phyloP scores from a whole-genome alignment of 306 rosid species.

The Styphnolobium japonicum region DNA sequence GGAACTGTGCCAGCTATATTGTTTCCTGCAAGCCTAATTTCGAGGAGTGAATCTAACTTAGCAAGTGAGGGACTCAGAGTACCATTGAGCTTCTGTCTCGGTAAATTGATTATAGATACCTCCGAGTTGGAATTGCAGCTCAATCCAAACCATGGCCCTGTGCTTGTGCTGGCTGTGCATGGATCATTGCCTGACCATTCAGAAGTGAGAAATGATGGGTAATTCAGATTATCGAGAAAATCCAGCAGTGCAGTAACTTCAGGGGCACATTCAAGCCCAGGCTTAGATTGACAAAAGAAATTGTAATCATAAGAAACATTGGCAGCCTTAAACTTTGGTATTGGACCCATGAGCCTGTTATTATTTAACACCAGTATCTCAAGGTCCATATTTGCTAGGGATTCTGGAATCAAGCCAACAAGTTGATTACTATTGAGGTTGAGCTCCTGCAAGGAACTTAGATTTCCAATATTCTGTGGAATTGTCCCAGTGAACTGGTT shows the following conservation, averaged over 20 bases:
- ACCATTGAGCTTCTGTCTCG: constrained; percentile 52
- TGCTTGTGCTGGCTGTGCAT: constrained; percentile 29
- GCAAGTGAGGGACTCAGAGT: constrained; percentile 74
- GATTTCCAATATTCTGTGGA: constrained; percentile 60
- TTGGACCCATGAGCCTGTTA: constrained; percentile 72
- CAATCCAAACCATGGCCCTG: constrained; percentile 72
- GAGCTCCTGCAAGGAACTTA: constrained; percentile 62
- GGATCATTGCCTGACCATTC: constrained; percentile 81
- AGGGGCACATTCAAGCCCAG: constrained; percentile 60
- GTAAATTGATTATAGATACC: constrained; percentile 69
- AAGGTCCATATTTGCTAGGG: constrained; percentile 61
- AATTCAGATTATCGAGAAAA: constrained; percentile 55
- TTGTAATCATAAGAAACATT: constrained; percentile 49
- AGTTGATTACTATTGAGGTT: constrained; percentile 69
- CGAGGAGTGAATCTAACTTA: constrained; percentile 56
- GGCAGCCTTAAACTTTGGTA: constrained; percentile 61
- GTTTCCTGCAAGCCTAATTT: constrained; percentile 59
- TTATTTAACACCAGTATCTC: constrained; percentile 59
- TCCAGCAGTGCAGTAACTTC: constrained; percentile 56
- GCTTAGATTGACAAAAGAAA: constrained; percentile 59
- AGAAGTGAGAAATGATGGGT: constrained; percentile 56
- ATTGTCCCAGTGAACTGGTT: constrained; percentile 66
- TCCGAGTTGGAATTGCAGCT: constrained; percentile 52
- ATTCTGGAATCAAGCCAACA: constrained; percentile 61
- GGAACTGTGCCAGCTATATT: constrained; percentile 57